A percentile compares a stretch with the other conserved stretches of the same genome.
Conservation (phyloP, 441 rosid species). For the Kokia cookei region DNA sequence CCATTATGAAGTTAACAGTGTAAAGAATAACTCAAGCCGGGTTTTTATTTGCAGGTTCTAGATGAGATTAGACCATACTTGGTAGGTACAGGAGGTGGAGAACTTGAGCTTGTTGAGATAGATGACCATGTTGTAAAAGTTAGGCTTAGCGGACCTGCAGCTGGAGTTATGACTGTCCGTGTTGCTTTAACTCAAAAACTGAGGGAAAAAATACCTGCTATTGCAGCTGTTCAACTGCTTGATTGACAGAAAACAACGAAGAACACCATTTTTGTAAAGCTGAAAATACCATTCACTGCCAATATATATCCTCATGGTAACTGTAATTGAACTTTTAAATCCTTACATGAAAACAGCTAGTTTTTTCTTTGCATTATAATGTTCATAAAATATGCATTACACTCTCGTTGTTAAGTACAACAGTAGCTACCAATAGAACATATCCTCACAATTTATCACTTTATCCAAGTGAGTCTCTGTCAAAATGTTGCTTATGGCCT, state of each 20-base stretch:
- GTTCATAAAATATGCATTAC: not conserved
- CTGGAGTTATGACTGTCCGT: conserved; percentile 66
- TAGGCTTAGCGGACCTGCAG: conserved; percentile 65
- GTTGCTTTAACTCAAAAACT: conserved; percentile 64
- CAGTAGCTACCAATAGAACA: not conserved
- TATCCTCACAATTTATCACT: not conserved
- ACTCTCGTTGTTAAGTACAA: not conserved
- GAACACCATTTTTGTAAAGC: not conserved
- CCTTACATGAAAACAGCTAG: not conserved
- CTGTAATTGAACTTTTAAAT: not conserved
- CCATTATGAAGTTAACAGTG: not conserved
- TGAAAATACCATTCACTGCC: not conserved
- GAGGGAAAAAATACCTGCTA: conserved; percentile 56
- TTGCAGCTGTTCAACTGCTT: conserved; percentile 58
- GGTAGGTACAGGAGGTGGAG: conserved; percentile 64
- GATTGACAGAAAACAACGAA: conserved; percentile 30
- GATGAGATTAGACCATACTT: conserved; percentile 67
- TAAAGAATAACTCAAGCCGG: not conserved
- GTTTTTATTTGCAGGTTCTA: conserved; percentile 38
- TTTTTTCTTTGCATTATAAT: too few relatives aligned
- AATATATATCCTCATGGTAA: not conserved
- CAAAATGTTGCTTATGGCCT: not conserved
- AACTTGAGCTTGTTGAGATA: conserved; percentile 52
- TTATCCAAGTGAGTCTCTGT: not conserved
- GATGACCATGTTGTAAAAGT: conserved; percentile 49